These are phyloP conservation scores for Lepiota venenata DNA, from an alignment of 768 basidiomycete species.

Conservation along the genomic window DNA sequence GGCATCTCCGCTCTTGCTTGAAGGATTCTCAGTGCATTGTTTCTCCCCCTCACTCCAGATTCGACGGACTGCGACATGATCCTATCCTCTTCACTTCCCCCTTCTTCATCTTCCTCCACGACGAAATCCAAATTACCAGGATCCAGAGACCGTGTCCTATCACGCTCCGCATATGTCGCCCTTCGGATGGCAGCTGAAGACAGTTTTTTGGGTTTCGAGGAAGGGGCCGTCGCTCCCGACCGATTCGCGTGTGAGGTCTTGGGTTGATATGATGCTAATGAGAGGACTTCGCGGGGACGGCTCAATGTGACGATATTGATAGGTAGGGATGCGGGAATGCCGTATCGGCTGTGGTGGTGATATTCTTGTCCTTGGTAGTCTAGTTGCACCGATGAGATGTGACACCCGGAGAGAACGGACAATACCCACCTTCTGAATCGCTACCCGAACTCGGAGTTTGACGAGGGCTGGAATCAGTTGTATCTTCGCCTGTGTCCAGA, in stretches of 20 bases:
- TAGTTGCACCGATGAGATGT: too few relatives aligned
- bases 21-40: conserved; percentile 64
- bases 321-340: conserved; percentile 57
- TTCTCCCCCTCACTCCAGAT: conserved; percentile 46
- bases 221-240: conserved; percentile 25
- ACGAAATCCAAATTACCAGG: conserved; percentile 67
- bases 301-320: conserved; percentile 48
- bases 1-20: conserved; percentile 68
- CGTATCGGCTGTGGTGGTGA: conserved; percentile 16
- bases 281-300: conserved; percentile 35
- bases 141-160: conserved; percentile 59
- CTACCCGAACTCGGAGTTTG: conserved; percentile 8
- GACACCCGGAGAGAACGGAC: neutral
- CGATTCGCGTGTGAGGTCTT: conserved; percentile 38
- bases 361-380: neutral
- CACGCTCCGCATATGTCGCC: conserved; percentile 66
- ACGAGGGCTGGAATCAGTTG: conserved; percentile 14
- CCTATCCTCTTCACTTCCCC: conserved; percentile 28
- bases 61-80: conserved; percentile 20
- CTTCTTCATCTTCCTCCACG: conserved; percentile 47
- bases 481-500: conserved; percentile 9
- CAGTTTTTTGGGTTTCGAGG: conserved; percentile 25
- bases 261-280: conserved; percentile 56
- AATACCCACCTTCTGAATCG: conserved; percentile 7
- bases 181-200: conserved; percentile 53